Percentiles rank a stretch among this genome's conserved stretches.
These are phyloP conservation scores for Backusella parvicylindrica DNA, from an alignment of 192 early-diverging fungal genomes.

Conservation along the genomic window DNA sequence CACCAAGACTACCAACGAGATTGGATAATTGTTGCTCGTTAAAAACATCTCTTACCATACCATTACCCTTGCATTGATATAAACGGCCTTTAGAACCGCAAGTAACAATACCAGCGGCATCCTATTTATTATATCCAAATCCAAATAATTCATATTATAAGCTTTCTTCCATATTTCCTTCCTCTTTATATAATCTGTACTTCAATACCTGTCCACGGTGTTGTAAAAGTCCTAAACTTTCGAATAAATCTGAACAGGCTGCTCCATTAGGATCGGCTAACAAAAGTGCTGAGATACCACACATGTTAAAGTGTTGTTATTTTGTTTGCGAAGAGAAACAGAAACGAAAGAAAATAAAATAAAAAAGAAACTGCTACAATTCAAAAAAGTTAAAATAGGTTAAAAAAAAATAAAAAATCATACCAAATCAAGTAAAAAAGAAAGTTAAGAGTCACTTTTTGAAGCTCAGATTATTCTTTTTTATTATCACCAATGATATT, in stretches of 20 bases:
- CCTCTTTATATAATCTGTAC: not conserved
- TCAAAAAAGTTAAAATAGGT: not conserved
- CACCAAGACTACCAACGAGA: slow-evolving; percentile 86
- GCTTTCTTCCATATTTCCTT: not conserved
- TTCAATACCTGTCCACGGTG: slow-evolving; percentile 93
- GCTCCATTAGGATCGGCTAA: slow-evolving; percentile 71
- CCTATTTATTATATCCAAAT: slow-evolving; percentile 49
- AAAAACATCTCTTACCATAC: slow-evolving; percentile 99
- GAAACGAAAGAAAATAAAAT: not conserved
- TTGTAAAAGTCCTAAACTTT: slow-evolving; percentile 92
- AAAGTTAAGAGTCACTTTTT: not conserved
- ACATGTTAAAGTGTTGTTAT: slow-evolving; percentile 56
- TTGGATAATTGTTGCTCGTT: slow-evolving; percentile 69
- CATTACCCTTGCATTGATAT: slow-evolving; percentile 98
- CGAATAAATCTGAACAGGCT: slow-evolving; percentile 87
- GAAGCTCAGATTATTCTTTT: not conserved
- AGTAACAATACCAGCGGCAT: slow-evolving; percentile 98
- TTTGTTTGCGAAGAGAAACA: not conserved
- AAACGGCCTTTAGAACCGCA: slow-evolving; percentile 95
- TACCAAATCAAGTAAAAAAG: not conserved
- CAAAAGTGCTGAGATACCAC: slow-evolving; percentile 83
- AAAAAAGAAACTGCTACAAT: not conserved
- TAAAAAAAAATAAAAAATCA: not conserved
- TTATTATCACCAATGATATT: not conserved
- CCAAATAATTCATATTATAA: not conserved